Base-by-base conservation (phyloP, 1,284 basidiomycete species). In the Vanrija pseudolonga region DNA sequence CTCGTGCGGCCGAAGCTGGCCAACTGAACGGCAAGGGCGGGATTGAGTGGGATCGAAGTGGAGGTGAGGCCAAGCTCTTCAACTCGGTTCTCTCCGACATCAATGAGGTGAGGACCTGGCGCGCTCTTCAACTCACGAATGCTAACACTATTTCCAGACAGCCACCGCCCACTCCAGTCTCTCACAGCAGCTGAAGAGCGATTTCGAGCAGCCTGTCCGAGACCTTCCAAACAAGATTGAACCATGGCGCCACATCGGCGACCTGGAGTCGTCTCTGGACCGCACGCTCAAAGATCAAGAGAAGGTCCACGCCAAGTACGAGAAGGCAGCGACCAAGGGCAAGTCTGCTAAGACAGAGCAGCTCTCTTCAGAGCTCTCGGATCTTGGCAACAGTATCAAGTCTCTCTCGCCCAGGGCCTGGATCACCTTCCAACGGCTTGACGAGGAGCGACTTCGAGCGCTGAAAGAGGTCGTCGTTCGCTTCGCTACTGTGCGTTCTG, bases 401-500 rank as follows among this genome's bases (percentile, higher is more conserved):
- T 63, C 65, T 2, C 60, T 70, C 11, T 65, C 71, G 14, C 75
- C 76, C 1, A 67, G 67, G 60, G 68, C 72, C 15, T 74, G 72
- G 51, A 64, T 65, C 2, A 68, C 73, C 0, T 76, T 72, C 57
- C 76, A 78, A 50, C 46, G 62, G 8, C 56, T 75, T 18, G 76
- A 77, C 32, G 69, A 72, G 50, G 66, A 68, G 28, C 62, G 76
- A 14, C 57, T 77, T 20, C 60, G 62, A 5, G 56, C 57, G 12
- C 54, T 77, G 24, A 78, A 78, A 55, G 75, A 78, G 61, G 55
- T 74, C 20, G 53, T 69, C 11, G 72, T 76, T 11, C 65, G 74
- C 38, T 78, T 71, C 68, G 70, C 72, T 6, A 78, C 76, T 0
- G 59, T 68, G 15, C 62, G 68, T 24, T 68, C 66, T 1, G 76